Evolutionary conservation across 768 basidiomycete species (phyloP), one percentile per base, ranked within the genome.

Genomic region (Lepiota subincarnata): DNA sequence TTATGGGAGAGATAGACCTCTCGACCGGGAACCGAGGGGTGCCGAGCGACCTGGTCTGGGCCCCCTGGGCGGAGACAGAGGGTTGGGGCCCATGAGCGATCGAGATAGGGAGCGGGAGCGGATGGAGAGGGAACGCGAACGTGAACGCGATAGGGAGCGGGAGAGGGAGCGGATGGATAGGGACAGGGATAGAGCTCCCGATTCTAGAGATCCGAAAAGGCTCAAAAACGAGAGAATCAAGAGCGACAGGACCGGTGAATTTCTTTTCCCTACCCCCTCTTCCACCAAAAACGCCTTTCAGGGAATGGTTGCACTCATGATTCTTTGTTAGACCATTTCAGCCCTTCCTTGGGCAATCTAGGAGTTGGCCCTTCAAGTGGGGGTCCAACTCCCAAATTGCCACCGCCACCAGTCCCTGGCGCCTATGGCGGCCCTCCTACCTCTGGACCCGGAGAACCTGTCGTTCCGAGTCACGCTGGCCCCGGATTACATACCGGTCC

Each of bases 81-180:
- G 52, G 10, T 19, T 47, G 44, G 35, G 44, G 4, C 50, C 50
- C 0, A 39, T 57, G 18, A 37, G 44, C 11, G 61, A 60, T 36
- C 40, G 62, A 12, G 66, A 67, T 19, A 57, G 66, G 44, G 63
- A 61, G 12, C 38, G 61, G 26, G 62, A 62, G 26, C 56, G 57
- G 34, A 58, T 61, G 31, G 66, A 55, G 5, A 51, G 63, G 18
- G 65, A 64, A 8, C 49, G 63, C 26, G 62, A 62, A 7, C 39
- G 59, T 8, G 64, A 63, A 16, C 55, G 64, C 38, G 66, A 66
- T 11, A 49, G 63, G 34, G 62, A 56, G n/a, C 36, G 59, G 14
- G 53, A 45, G 19, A 26, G 55, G n/a, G 24, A 24, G 24, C 24
- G 24, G 19, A 42, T 43, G 47, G 55, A 50, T 10, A 52, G 57